Percentiles rank a stretch among this genome's conserved stretches.
Evolutionary conservation across 352 stramenopile genomes (phyloP).

Genomic region (Elongisporangium prolatum): DNA sequence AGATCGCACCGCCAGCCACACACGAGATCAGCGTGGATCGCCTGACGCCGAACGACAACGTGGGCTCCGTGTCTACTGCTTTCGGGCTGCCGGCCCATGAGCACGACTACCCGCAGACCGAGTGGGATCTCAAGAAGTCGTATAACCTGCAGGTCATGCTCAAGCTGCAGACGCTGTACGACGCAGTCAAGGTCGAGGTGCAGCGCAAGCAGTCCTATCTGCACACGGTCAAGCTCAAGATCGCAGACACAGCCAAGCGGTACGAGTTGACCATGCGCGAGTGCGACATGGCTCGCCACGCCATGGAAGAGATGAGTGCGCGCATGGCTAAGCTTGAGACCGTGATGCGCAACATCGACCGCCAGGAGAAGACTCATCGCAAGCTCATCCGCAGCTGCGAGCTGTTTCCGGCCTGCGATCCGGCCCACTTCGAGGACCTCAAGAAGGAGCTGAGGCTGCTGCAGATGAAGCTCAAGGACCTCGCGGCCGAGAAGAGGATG

Average conservation of each 20-base stretch:
- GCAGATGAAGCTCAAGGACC: slow-evolving; percentile 66
- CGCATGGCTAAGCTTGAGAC: slow-evolving; percentile 66
- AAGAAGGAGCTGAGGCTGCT: slow-evolving; percentile 72
- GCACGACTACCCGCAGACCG: slow-evolving; percentile 74
- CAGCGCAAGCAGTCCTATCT: slow-evolving; percentile 60
- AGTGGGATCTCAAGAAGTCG: slow-evolving; percentile 72
- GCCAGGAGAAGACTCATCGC: slow-evolving; percentile 65
- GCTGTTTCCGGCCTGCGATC: slow-evolving; percentile 51
- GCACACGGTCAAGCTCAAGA: slow-evolving; percentile 53
- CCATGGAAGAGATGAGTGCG: slow-evolving; percentile 66
- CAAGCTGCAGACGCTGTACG: slow-evolving; percentile 71
- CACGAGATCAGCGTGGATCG: slow-evolving; percentile 23
- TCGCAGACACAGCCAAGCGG: slow-evolving; percentile 47
- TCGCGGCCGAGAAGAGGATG: slow-evolving; percentile 63
- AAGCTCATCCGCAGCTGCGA: slow-evolving; percentile 67
- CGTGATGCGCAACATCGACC: slow-evolving; percentile 55
- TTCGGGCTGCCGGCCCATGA: slow-evolving; percentile 67
- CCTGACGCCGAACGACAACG: slow-evolving; percentile 18
- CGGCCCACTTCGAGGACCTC: slow-evolving; percentile 48
- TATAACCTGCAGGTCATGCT: slow-evolving; percentile 78
- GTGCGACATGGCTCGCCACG: slow-evolving; percentile 72
- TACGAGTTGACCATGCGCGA: slow-evolving; percentile 72
- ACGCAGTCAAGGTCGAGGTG: slow-evolving; percentile 55
- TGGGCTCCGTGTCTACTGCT: slow-evolving; percentile 25
- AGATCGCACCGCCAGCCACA: slow-evolving; percentile 5